These are phyloP conservation scores for Hymenoscyphus scutula DNA, from an alignment of 2,329 filamentous ascomycete species.

Conservation along the genomic window DNA sequence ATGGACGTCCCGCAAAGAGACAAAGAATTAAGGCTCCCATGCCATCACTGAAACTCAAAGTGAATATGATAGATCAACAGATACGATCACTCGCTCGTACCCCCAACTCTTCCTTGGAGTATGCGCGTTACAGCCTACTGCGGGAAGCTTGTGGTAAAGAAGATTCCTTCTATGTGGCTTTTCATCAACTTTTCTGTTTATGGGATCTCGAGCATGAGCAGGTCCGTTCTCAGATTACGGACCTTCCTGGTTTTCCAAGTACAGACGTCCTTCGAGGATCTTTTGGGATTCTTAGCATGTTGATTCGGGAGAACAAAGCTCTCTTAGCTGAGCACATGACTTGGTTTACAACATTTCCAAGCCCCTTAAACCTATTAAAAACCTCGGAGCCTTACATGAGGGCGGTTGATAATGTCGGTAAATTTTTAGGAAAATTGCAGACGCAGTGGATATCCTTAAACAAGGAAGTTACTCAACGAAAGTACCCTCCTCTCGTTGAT, in stretches of 20 bases:
- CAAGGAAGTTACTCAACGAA: slow-evolving; percentile 38
- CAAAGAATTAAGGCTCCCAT: slow-evolving; percentile 23
- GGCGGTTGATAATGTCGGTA: slow-evolving; percentile 39
- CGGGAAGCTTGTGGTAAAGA: slow-evolving; percentile 50
- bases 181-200: slow-evolving; percentile 65
- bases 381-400: slow-evolving; percentile 37
- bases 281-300: slow-evolving; percentile 39
- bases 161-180: slow-evolving; percentile 62
- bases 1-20: slow-evolving; percentile 15
- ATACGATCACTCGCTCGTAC: slow-evolving; percentile 26
- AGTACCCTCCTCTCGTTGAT: slow-evolving; percentile 54
- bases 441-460: slow-evolving; percentile 41
- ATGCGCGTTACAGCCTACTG: slow-evolving; percentile 53
- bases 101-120: slow-evolving; percentile 39
- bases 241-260: slow-evolving; percentile 37
- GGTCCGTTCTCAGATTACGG: slow-evolving; percentile 27
- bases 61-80: slow-evolving; percentile 30
- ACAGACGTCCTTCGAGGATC: slow-evolving; percentile 30
- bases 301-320: slow-evolving; percentile 46
- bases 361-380: slow-evolving; percentile 31
- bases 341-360: slow-evolving; percentile 51
- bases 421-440: slow-evolving; percentile 46
- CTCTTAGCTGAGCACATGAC: slow-evolving; percentile 41
- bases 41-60: slow-evolving; percentile 24
- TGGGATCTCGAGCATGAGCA: slow-evolving; percentile 40